A percentile compares a stretch with the other conserved stretches of the same genome.
Conservation (phyloP, 306 rosid genomes). For the Begonia masoniana region DNA sequence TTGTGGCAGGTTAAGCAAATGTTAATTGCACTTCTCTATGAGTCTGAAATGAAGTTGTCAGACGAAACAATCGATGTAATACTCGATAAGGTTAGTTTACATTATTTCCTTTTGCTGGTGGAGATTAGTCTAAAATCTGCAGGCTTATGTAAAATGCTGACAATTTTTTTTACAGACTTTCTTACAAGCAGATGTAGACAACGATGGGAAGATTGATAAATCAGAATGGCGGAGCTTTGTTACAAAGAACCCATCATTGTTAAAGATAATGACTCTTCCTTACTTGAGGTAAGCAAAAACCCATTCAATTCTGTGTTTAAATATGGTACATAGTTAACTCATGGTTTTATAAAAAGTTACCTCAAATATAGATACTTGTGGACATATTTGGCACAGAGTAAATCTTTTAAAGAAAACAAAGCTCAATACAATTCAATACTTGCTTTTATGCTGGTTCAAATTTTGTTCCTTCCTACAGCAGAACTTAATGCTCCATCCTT, state of each 20-base stretch:
- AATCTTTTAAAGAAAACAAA: too few species aligned
- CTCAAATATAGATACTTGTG: too few species aligned
- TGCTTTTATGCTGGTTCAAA: too few species aligned
- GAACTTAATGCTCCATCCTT: too few species aligned
- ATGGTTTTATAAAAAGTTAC: too few species aligned
- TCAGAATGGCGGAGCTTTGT: constrained; percentile 68
- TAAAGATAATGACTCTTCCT: constrained; percentile 89
- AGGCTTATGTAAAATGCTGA: not conserved
- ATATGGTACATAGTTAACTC: too few species aligned
- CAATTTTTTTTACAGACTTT: constrained; percentile 46
- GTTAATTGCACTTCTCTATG: constrained; percentile 78
- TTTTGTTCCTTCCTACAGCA: too few species aligned
- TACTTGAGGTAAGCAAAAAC: constrained; percentile 35
- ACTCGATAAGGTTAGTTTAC: constrained; percentile 50
- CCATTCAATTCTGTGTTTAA: too few species aligned
- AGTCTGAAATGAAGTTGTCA: constrained; percentile 62
- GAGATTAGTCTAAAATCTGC: too few species aligned
- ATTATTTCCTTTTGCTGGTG: not conserved
- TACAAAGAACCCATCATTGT: constrained; percentile 52
- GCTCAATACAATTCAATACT: too few species aligned
- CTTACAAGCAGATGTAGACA: constrained; percentile 71
- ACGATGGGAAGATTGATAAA: constrained; percentile 85
- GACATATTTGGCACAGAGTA: too few species aligned
- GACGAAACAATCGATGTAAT: constrained; percentile 81
- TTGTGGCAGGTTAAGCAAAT: constrained; percentile 67